These are phyloP conservation scores for Suillus decipiens DNA, from an alignment of 768 basidiomycete species.

Conservation along the genomic window DNA sequence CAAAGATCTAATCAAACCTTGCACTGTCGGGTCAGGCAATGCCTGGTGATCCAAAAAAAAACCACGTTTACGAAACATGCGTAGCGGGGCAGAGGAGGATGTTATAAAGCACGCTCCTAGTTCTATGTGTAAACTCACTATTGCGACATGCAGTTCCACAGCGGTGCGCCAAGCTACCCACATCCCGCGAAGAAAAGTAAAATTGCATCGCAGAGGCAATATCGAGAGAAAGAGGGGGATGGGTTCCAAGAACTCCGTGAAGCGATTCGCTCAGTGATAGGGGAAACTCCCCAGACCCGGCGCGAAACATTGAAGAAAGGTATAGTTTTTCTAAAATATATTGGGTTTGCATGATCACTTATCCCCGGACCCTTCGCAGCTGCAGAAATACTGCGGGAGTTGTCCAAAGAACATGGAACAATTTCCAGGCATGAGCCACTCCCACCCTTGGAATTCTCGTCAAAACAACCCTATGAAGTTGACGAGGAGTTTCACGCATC, in stretches of 20 bases:
- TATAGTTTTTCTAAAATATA: not conserved
- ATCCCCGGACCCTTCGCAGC: not conserved
- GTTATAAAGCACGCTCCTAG: not conserved
- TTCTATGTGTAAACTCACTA: not conserved
- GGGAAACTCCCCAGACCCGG: conserved; percentile 28
- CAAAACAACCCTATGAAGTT: conserved; percentile 1
- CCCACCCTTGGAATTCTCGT: not conserved
- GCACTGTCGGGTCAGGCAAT: too few relatives aligned
- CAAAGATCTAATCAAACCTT: too few relatives aligned
- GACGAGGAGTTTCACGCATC: not conserved
- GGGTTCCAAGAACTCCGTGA: conserved; percentile 32
- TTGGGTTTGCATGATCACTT: not conserved
- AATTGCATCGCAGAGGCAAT: conserved; percentile 27
- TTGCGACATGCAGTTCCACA: not conserved
- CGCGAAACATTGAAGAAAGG: conserved; percentile 30
- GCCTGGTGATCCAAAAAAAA: not conserved
- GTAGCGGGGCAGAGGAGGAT: not conserved
- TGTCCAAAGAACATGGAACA: not conserved
- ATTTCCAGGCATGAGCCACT: conserved; percentile 5
- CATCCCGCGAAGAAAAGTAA: conserved; percentile 8
- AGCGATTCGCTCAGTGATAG: conserved; percentile 25
- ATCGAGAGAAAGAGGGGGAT: conserved; percentile 33
- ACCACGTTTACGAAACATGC: not conserved
- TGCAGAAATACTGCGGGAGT: conserved; percentile 3
- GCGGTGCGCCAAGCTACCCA: not conserved